phyloP scores from a whole-genome alignment of 2,329 filamentous ascomycete species.

The Blastomyces parvus region DNA sequence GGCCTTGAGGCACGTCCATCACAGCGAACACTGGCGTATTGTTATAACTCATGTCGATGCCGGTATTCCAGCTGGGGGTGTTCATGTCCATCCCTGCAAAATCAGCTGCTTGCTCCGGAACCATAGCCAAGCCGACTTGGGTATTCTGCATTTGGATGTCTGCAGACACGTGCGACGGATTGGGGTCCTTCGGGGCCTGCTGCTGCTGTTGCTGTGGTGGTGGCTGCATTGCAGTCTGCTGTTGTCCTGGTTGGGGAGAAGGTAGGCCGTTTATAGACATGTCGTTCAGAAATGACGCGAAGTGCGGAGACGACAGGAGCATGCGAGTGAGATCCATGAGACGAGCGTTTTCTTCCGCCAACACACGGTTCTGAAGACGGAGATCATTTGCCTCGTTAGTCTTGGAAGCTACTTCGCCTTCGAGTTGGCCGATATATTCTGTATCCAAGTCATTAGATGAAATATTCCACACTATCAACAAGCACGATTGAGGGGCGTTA shows the following conservation, averaged over 20 bases:
- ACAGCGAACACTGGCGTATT: slow-evolving; percentile 54
- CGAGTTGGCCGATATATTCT: slow-evolving; percentile 97
- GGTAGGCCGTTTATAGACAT: slow-evolving; percentile 52
- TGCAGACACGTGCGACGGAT: slow-evolving; percentile 47
- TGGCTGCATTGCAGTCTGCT: slow-evolving; percentile 28
- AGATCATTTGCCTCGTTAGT: slow-evolving; percentile 75
- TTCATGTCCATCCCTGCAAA: slow-evolving; percentile 59
- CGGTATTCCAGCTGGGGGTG: slow-evolving; percentile 37
- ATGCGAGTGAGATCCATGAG: slow-evolving; percentile 69
- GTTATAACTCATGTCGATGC: slow-evolving; percentile 37
- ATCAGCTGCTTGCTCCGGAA: slow-evolving; percentile 69
- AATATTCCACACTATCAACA: neutral
- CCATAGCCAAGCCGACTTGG: slow-evolving; percentile 66
- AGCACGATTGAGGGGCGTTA: slow-evolving; percentile 39
- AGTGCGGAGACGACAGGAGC: slow-evolving; percentile 69
- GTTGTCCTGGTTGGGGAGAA: slow-evolving; percentile 26
- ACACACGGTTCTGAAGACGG: slow-evolving; percentile 66
- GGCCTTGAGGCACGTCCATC: slow-evolving; percentile 58
- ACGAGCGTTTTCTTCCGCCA: slow-evolving; percentile 77
- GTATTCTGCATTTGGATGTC: slow-evolving; percentile 51
- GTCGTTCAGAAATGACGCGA: slow-evolving; percentile 69
- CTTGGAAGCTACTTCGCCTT: slow-evolving; percentile 76
- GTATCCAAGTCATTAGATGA: slow-evolving; percentile 32
- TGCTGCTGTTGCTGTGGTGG: slow-evolving; percentile 32
- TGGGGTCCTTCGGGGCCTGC: slow-evolving; percentile 51